Evolutionary conservation across 192 early-diverging fungal species (phyloP).

Genomic region (Podila clonocystis): DNA sequence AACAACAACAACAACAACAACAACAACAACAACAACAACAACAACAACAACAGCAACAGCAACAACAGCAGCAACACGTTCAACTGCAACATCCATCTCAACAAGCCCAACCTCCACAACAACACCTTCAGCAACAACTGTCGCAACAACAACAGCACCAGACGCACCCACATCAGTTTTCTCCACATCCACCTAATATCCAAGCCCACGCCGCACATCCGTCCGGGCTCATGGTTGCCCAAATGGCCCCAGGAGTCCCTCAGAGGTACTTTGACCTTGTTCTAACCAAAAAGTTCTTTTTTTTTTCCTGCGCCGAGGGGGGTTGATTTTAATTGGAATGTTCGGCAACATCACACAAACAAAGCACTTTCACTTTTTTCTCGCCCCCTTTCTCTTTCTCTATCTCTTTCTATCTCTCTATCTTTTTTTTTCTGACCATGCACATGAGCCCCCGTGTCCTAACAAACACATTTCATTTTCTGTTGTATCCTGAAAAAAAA

Average conservation of each 20-base stretch:
- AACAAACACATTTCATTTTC: background rate
- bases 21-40: slow-evolving; percentile 3
- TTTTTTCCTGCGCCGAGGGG: no score
- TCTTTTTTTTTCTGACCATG: background rate
- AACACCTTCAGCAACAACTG: background rate
- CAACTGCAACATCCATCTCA: background rate
- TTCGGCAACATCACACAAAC: no score
- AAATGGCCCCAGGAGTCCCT: no score
- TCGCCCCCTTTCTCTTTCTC: no score
- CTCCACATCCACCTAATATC: no score
- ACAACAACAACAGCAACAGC: slow-evolving; percentile 7
- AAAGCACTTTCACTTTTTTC: no score
- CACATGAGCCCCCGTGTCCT: no score
- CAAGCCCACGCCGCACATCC: no score
- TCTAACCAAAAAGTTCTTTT: no score
- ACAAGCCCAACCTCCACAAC: background rate
- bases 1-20: slow-evolving; percentile 3
- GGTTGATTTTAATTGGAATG: no score
- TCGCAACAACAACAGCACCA: slow-evolving; percentile 9
- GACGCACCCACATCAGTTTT: background rate
- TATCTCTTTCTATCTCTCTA: background rate
- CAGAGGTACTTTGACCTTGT: no score
- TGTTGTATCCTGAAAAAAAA: background rate
- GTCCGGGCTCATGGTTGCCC: no score
- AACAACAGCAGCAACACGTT: background rate